Conservation (phyloP, 169 alveolate species). For the Cytauxzoon felis region DNA sequence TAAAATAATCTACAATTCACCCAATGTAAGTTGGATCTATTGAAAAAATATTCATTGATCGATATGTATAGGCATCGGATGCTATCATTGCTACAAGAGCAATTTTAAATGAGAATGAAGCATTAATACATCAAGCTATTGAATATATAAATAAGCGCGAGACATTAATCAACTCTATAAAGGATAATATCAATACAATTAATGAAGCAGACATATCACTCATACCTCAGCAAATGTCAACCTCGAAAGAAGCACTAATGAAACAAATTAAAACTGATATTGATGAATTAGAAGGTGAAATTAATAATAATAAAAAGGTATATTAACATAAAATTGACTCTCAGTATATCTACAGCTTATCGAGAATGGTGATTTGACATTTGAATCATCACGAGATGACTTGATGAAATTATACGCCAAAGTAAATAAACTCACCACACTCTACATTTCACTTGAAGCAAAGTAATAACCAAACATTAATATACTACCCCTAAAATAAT, state of each 20-base stretch:
- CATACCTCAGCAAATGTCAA: neutral
- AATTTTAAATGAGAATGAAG: no score
- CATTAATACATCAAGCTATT: no score
- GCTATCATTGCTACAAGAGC: no score
- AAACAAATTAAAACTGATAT: neutral
- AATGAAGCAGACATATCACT: neutral
- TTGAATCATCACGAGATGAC: neutral
- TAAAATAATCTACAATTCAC: no score
- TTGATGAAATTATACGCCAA: neutral
- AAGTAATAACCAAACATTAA: no score
- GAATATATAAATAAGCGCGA: neutral
- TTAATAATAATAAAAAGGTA: neutral
- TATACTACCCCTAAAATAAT: no score
- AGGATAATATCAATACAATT: neutral
- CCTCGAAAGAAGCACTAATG: neutral
- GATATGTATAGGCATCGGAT: no score
- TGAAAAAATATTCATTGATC: no score
- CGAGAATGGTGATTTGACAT: neutral
- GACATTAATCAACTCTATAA: neutral
- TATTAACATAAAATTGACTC: neutral
- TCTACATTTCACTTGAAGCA: no score
- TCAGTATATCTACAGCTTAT: neutral
- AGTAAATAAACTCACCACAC: neutral
- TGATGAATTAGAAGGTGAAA: neutral
- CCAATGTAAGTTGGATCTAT: no score